Base-by-base conservation (phyloP, 495 filamentous ascomycete genomes). In the Podospora pseudocomata region DNA sequence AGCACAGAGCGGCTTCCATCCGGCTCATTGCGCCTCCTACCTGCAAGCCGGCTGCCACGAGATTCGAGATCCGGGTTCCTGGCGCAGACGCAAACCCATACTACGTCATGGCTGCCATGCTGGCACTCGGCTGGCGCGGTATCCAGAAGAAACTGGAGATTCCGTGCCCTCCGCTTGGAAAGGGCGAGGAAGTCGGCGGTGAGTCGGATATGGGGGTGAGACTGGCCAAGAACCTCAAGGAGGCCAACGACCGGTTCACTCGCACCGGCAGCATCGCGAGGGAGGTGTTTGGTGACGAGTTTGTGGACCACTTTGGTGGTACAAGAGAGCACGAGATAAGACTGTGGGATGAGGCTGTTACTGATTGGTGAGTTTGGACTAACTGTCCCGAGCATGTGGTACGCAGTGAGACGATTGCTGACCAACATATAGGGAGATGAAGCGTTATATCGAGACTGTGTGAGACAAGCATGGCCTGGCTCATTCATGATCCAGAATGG, bases 311-410 rank as follows among this genome's bases (percentile, higher is more conserved):
- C 75, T 99, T 87, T 82, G 91, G 89, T 4, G 95, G 95, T 7
- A 97, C 95, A 26, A 87, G 95, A 67, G 91, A 94, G 73, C 94
- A 99, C 78, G 95, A 99, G 78, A 84, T 93, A 71, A 82, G 88
- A 68, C 79, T 97, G 19, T 99, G 93, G 92, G 93, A 99, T 75
- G 94, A 97, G 76, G 92, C 93, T 1, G 93, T 97, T 7, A 97
- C 93, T 27, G 94, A 97, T 78, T 97, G 93, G 93, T 92, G 80
- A 70, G 87, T 75, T 32, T 4, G 7, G 7, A 1, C 4, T 4
- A 32, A 7, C 7, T 49, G 9, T 11, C 39, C 9, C 13, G 39
- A 49, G 39, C 39, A 49, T 49, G 0, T 3, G 5, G 1, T 49
- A 18, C 9, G 39, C 39, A 49, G 39, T 49, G 39, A 49, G 39